Percentiles rank a stretch among this genome's conserved stretches.
phyloP scores from a whole-genome alignment of 164 flowering plant genomes.

The Tetracentron sinense region DNA sequence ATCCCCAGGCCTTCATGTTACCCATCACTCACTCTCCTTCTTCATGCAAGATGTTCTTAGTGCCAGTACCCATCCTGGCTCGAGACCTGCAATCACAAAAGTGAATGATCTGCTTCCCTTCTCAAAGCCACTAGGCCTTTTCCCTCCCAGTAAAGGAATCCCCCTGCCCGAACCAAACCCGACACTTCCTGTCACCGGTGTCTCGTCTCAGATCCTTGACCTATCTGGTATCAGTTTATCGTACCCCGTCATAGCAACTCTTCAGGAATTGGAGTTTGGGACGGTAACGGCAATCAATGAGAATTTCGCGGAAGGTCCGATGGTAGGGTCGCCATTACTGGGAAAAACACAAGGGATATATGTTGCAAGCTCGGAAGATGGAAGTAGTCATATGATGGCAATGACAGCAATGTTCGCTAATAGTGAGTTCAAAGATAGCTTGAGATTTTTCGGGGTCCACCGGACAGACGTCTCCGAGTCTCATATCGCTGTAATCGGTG shows the following conservation, averaged over 20 bases:
- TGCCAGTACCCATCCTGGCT: neutral
- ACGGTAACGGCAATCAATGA: conserved; percentile 26
- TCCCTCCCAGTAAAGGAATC: conserved; percentile 27
- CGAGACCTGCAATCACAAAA: conserved; percentile 16
- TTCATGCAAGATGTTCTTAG: conserved; percentile 27
- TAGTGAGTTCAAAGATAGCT: conserved; percentile 28
- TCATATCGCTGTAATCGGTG: conserved; percentile 57
- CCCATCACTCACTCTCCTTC: conserved; percentile 24
- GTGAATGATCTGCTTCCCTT: conserved; percentile 26
- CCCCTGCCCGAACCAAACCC: conserved; percentile 26
- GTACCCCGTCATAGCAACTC: conserved; percentile 32
- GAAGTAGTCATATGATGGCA: conserved; percentile 52
- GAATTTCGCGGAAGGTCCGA: conserved; percentile 15
- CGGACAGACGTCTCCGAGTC: conserved; percentile 33
- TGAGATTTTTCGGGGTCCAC: conserved; percentile 53
- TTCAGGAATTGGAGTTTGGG: conserved; percentile 36
- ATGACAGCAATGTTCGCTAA: conserved; percentile 29
- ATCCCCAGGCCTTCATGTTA: conserved; percentile 17
- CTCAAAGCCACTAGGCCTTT: conserved; percentile 26
- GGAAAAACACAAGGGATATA: conserved; percentile 54
- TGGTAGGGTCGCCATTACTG: conserved; percentile 17
- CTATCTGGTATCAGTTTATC: conserved; percentile 13
- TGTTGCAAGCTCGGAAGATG: conserved; percentile 42
- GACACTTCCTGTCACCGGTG: conserved; percentile 4
- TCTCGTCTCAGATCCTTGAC: conserved; percentile 25